Conservation (phyloP, 805 yeast species). For the Pichia kluyveri region DNA sequence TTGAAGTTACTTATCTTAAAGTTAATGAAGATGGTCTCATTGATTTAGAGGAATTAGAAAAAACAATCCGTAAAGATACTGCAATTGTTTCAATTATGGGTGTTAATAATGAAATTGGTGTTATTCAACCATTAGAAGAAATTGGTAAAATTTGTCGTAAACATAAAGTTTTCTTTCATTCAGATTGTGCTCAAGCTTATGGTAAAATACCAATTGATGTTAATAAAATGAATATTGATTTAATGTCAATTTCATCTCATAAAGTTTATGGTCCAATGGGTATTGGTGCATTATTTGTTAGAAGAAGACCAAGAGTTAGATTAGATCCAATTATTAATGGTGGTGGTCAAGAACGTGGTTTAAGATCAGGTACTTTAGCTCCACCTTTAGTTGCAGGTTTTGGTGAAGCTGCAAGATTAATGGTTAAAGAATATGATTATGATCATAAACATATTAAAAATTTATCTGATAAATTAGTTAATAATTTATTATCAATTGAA, state of each 20-base stretch:
- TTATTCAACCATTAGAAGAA: conserved; percentile 90
- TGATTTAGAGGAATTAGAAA: conserved; percentile 65
- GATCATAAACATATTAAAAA: conserved; percentile 64
- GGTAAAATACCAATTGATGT: conserved; percentile 93
- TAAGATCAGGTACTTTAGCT: conserved; percentile 93
- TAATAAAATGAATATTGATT: conserved; percentile 84
- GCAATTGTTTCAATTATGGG: conserved; percentile 90
- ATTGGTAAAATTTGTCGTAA: conserved; percentile 83
- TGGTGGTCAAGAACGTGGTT: conserved; percentile 98
- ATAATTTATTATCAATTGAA: conserved; percentile 70
- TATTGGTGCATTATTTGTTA: conserved; percentile 86
- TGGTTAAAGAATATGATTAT: conserved; percentile 60
- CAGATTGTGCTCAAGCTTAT: conserved; percentile 96
- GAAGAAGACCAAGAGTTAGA: conserved; percentile 98
- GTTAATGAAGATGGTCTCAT: conserved; percentile 77
- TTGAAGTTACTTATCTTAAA: conserved; percentile 87
- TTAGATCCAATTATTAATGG: conserved; percentile 91
- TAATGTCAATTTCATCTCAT: conserved; percentile 90
- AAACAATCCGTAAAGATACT: conserved; percentile 84
- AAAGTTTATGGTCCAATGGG: conserved; percentile 98
- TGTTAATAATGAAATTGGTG: conserved; percentile 97
- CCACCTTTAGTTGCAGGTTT: conserved; percentile 95
- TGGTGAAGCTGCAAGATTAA: conserved; percentile 93
- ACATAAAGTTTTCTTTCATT: conserved; percentile 89
- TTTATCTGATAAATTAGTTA: conserved; percentile 64